Conservation (phyloP, 164 flowering plant genomes). For the Houttuynia cordata region DNA sequence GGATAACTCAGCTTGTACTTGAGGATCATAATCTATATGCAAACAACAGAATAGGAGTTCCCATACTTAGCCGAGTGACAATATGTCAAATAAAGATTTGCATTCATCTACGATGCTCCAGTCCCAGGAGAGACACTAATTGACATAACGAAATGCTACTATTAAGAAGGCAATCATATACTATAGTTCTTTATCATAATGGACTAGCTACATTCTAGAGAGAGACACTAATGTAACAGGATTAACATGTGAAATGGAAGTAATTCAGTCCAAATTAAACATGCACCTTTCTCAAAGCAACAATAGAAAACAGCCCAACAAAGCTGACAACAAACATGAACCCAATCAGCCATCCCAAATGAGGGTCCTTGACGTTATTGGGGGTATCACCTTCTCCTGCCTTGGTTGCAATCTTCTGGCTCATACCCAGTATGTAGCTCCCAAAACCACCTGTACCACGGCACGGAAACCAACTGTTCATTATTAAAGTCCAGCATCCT, state of each 20-base stretch:
- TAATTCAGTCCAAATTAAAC: neutral
- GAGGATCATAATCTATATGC: conserved; percentile 41
- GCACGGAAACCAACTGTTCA: too few species aligned
- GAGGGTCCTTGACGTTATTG: conserved; percentile 24
- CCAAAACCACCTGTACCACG: conserved; percentile 43
- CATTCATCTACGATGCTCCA: too few species aligned
- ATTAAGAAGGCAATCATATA: too few species aligned
- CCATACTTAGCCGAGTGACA: neutral
- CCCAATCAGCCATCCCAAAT: conserved; percentile 40
- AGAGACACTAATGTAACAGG: too few species aligned
- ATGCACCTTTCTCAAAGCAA: conserved; percentile 49
- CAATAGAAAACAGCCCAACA: conserved; percentile 48
- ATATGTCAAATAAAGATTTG: neutral
- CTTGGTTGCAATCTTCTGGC: conserved; percentile 20
- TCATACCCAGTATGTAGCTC: conserved; percentile 45
- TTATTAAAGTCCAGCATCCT: too few species aligned
- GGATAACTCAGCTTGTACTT: conserved; percentile 54
- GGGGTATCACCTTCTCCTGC: conserved; percentile 11
- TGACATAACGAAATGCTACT: too few species aligned
- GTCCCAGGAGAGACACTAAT: too few species aligned
- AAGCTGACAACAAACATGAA: conserved; percentile 50
- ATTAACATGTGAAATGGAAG: neutral
- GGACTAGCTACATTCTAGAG: neutral
- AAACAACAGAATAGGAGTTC: neutral
- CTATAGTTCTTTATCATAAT: too few species aligned